A percentile compares a stretch with the other conserved stretches of the same genome.
phyloP scores from a whole-genome alignment of 2,329 filamentous ascomycete genomes.

The Aotearoamyces nothofagi region DNA sequence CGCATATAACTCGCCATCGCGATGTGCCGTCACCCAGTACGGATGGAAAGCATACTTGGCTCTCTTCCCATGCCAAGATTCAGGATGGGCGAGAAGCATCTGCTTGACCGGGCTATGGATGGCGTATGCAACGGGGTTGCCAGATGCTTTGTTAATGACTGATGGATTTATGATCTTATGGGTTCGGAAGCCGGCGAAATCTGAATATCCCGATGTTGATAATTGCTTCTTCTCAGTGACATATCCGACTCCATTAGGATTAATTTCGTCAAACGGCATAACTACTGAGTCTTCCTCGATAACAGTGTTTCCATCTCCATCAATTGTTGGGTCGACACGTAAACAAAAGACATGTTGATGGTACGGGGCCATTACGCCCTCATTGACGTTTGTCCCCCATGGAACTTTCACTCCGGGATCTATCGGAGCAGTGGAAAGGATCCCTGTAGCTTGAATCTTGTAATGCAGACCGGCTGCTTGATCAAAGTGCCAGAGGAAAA shows the following conservation, averaged over 20 bases:
- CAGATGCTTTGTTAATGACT: slow-evolving; percentile 66
- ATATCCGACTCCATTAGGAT: slow-evolving; percentile 38
- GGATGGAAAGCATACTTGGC: slow-evolving; percentile 79
- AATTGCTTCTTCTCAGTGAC: slow-evolving; percentile 16
- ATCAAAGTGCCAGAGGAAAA: slow-evolving; percentile 49
- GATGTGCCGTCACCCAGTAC: slow-evolving; percentile 80
- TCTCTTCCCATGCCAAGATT: slow-evolving; percentile 76
- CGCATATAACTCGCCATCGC: slow-evolving; percentile 24
- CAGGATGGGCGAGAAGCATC: slow-evolving; percentile 62
- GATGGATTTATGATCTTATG: slow-evolving; percentile 81
- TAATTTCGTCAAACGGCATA: slow-evolving; percentile 26
- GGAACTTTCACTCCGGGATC: slow-evolving; percentile 33
- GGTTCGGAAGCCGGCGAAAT: slow-evolving; percentile 34
- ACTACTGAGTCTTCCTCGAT: slow-evolving; percentile 37
- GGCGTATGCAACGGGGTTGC: slow-evolving; percentile 75
- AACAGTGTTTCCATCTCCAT: slow-evolving; percentile 36
- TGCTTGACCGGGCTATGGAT: slow-evolving; percentile 75
- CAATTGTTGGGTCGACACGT: slow-evolving; percentile 39
- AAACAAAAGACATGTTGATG: slow-evolving; percentile 43
- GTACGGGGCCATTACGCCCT: slow-evolving; percentile 41
- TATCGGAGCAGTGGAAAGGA: slow-evolving; percentile 39
- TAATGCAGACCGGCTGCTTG: slow-evolving; percentile 44
- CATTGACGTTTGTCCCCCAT: slow-evolving; percentile 45
- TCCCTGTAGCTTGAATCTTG: slow-evolving; percentile 50
- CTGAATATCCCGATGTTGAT: slow-evolving; percentile 22